Base-by-base conservation (phyloP, 2,329 filamentous ascomycete genomes). In the Colletotrichum destructivum region DNA sequence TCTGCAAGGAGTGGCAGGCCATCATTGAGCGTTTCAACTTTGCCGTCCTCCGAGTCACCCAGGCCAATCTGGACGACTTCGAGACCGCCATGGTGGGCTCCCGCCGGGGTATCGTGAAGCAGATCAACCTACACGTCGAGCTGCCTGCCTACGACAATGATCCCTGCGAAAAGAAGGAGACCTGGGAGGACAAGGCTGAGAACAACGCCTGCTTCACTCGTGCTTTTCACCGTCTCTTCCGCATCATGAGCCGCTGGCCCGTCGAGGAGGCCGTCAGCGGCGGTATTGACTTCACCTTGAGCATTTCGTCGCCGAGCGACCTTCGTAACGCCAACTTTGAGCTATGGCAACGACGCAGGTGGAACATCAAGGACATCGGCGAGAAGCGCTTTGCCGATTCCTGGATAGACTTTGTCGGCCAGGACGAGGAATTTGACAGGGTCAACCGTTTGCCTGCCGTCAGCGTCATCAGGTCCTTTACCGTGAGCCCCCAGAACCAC, bases 1-100 rank as follows among this genome's bases (percentile, higher is more conserved):
- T 79, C 59, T 77, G 76, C 68, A 62, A 62, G 56, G 75, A 77
- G 23, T 79, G 78, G 78, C 76, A 77, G 15, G 73, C 70, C 15
- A 68, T 73, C 47, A 63, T 79, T 40, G 78, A 79, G 64, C 71
- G 73, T 47, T 66, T 70, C 66, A 77, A 73, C 67, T 79, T 79
- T 62, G 46, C 62, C 12, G 57, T 62, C 16, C 68, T 79, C 21
- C 64, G 67, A 7, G 64, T 79, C 38, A 71, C 72, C 31, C 69
- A 66, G 23, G 51, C 35, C 9, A 69, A 75, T 35, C 60, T 78
- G 47, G 9, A 55, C 54, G 64, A 74, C 6, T 76, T 79, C 59
- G 76, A 75, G 23, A 62, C 65, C 18, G 56, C 72, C 47, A 66
- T 79, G 49, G 65, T 65, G 12, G 72, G 74, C 59, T 73, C 69